Evolutionary conservation across 768 basidiomycete species (phyloP).

Genomic region (Leccinum barrowsii): DNA sequence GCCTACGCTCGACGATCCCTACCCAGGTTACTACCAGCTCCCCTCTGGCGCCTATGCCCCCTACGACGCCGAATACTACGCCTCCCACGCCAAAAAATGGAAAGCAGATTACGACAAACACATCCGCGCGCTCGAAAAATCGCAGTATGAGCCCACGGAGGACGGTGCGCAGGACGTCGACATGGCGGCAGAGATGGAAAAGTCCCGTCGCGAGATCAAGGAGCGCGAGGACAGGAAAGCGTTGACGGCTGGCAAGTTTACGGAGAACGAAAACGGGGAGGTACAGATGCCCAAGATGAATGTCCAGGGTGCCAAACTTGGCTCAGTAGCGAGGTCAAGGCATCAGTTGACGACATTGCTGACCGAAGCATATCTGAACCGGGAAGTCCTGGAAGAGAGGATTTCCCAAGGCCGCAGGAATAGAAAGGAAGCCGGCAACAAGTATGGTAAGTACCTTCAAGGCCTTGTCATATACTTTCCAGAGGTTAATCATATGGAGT

Average conservation of each 20-base stretch:
- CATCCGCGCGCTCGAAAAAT: constrained; percentile 71
- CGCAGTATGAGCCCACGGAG: constrained; percentile 46
- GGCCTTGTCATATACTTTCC: too few species aligned
- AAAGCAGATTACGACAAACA: constrained; percentile 66
- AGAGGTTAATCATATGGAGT: neutral
- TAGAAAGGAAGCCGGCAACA: constrained; percentile 87
- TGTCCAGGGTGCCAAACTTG: constrained; percentile 71
- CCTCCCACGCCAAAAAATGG: constrained; percentile 68
- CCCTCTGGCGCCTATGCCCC: constrained; percentile 80
- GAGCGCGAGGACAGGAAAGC: constrained; percentile 76
- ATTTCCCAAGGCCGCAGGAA: constrained; percentile 82
- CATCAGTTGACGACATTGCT: constrained; percentile 80
- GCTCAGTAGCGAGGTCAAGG: constrained; percentile 64
- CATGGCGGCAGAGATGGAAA: constrained; percentile 73
- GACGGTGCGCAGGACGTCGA: constrained; percentile 57
- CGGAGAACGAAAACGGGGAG: constrained; percentile 38
- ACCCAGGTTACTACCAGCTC: constrained; percentile 84
- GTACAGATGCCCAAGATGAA: constrained; percentile 74
- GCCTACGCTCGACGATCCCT: constrained; percentile 70
- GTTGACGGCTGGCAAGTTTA: constrained; percentile 57
- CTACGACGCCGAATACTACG: constrained; percentile 68
- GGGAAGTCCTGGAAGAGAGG: constrained; percentile 77
- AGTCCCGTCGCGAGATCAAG: constrained; percentile 68
- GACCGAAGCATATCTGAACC: constrained; percentile 79
- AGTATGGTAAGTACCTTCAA: constrained; percentile 63